Evolutionary conservation across 805 yeast genomes (phyloP).

Genomic region (Kodamaea restingae): DNA sequence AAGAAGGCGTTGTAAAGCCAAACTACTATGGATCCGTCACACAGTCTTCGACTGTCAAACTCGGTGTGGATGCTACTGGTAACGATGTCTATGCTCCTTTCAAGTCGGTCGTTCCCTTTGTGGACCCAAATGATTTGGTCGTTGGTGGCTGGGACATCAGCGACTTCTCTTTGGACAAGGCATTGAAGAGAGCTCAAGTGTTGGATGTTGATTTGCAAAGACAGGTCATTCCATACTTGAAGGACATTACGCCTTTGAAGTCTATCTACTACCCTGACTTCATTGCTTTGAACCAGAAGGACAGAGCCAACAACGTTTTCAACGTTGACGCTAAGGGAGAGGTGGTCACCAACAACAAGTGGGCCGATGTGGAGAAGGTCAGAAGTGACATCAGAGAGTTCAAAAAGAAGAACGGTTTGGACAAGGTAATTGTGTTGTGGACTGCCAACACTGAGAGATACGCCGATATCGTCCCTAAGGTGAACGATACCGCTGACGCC

Average conservation of each 20-base stretch:
- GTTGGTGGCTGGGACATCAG: conserved; percentile 95
- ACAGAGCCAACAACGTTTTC: conserved; percentile 83
- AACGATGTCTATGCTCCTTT: conserved; percentile 90
- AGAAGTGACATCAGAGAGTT: conserved; percentile 80
- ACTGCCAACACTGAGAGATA: conserved; percentile 97
- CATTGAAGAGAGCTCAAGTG: conserved; percentile 83
- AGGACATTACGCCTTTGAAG: conserved; percentile 63
- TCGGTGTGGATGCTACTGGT: conserved; percentile 80
- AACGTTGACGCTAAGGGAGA: conserved; percentile 52
- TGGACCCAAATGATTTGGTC: conserved; percentile 84
- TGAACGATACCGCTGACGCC: conserved; percentile 85
- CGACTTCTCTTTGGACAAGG: conserved; percentile 62
- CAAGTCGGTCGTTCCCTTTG: conserved; percentile 83
- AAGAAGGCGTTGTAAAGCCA: conserved; percentile 68
- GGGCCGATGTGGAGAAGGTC: conserved; percentile 85
- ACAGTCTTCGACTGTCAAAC: conserved; percentile 83
- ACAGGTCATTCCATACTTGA: conserved; percentile 63
- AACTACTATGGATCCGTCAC: conserved; percentile 95
- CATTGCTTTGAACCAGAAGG: conserved; percentile 91
- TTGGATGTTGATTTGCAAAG: conserved; percentile 81
- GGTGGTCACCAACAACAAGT: conserved; percentile 58
- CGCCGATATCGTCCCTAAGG: conserved; percentile 70
- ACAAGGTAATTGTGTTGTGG: conserved; percentile 89
- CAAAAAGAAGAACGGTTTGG: conserved; percentile 67
- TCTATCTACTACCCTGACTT: conserved; percentile 94